phyloP scores from a whole-genome alignment of 352 stramenopile genomes.

The Globisporangium polare region DNA sequence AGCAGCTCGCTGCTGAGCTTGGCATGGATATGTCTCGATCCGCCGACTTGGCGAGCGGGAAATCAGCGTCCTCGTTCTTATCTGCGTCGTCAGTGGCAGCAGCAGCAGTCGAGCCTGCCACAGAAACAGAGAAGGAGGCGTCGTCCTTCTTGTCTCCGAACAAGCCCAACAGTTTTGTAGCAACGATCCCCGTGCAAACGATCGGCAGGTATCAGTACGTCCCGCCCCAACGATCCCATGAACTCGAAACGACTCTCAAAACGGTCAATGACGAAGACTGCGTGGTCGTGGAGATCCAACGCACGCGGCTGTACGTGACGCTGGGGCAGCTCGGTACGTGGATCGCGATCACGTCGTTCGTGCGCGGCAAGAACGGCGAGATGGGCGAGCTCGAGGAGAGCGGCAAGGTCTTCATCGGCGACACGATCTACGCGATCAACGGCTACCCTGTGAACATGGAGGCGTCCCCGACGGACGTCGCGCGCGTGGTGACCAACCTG shows the following conservation, averaged over 20 bases:
- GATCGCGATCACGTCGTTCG: slow-evolving; percentile 62
- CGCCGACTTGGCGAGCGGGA: not conserved
- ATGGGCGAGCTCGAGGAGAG: slow-evolving; percentile 65
- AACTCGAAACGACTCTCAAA: not conserved
- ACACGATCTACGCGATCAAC: slow-evolving; percentile 62
- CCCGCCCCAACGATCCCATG: not conserved
- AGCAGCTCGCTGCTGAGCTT: not conserved
- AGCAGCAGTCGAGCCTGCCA: not conserved
- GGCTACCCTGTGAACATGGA: slow-evolving; percentile 18
- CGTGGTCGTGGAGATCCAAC: slow-evolving; percentile 33
- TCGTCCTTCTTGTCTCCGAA: slow-evolving; percentile 51
- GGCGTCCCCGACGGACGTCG: slow-evolving; percentile 39
- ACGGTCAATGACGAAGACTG: slow-evolving; percentile 15
- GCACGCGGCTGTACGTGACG: slow-evolving; percentile 50
- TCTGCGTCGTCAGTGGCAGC: not conserved
- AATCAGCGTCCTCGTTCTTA: not conserved
- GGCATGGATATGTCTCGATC: not conserved
- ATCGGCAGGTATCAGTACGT: not conserved
- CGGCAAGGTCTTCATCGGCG: slow-evolving; percentile 58
- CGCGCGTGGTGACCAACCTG: slow-evolving; percentile 34
- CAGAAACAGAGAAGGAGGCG: slow-evolving; percentile 4
- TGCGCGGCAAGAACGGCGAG: slow-evolving; percentile 37
- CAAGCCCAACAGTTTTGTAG: slow-evolving; percentile 28
- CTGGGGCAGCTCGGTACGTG: slow-evolving; percentile 42
- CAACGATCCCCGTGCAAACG: slow-evolving; percentile 12